Base-by-base conservation (phyloP, 805 yeast species). In the Kodamaea nitidulidarum region DNA sequence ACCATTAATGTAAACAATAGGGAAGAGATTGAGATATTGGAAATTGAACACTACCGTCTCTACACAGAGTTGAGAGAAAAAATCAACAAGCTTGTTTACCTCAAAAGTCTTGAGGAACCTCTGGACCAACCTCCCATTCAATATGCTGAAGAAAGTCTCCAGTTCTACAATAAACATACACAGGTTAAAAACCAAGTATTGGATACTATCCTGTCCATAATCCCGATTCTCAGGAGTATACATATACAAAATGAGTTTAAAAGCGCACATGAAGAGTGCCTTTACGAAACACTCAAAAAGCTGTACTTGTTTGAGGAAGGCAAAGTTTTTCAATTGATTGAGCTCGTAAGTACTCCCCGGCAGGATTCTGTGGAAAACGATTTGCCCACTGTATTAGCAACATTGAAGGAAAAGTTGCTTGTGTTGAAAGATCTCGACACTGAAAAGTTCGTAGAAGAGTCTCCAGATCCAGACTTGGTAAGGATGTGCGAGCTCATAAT, bases 401-500 rank as follows among this genome's bases (percentile, higher is more conserved):
- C 30, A 3, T 31, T 38, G 14, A 31, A 38, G 18, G 32, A 27
- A 3, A 32, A 26, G 8, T 21, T 38, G 18, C 14, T 15, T 11
- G 16, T 28, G 1, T 26, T 32, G 14, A 4, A 29, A 14, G 35
- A n/a, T 4, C 10, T 27, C 8, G 31, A 27, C 8, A 21, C 12
- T 10, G 32, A 35, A 26, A 11, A 25, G 18, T 11, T 11, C 11
- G n/a, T 20, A 29, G 15, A 22, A 5, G 27, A 24, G 14, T n/a
- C n/a, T n/a, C 15, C 9, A 15, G 14, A 9, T n/a, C 27, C 27
- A 10, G n/a, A 25, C 10, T 25, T 11, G 21, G 10, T 18, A 11
- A 14, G 26, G 18, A 38, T 22, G 7, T 48, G 62, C 39, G 63
- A 58, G 11, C 50, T 67, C 17, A 42, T 67, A 15, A 67, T 67